Conservation (phyloP, 2,329 filamentous ascomycete species). For the Fusarium proliferatum region DNA sequence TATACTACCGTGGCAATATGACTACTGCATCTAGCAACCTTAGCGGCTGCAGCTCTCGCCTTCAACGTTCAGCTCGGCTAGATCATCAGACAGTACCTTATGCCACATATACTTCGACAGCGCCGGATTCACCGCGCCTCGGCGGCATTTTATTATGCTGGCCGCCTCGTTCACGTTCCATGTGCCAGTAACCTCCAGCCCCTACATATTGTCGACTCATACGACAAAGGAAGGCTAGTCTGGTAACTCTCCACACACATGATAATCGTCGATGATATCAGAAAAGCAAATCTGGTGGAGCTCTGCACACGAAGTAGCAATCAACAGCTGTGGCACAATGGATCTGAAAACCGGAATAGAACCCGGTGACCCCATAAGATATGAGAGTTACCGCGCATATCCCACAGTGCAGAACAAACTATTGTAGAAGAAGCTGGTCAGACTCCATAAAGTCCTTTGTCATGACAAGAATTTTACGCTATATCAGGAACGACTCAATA, state of each 20-base stretch:
- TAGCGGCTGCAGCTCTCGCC: neutral
- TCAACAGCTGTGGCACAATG: neutral
- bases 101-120: neutral
- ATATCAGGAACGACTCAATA: neutral
- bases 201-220: neutral
- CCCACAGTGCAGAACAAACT: neutral
- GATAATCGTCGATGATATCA: neutral
- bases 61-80: neutral
- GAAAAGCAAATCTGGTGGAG: neutral
- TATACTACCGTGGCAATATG: fast-evolving
- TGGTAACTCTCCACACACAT: neutral
- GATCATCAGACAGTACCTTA: no score
- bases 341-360: neutral
- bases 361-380: fast-evolving
- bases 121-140: neutral
- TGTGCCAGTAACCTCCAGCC: neutral
- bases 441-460: neutral
- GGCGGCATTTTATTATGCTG: neutral
- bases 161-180: neutral
- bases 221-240: neutral
- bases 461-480: fast-evolving
- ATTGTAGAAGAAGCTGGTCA: neutral
- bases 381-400: neutral
- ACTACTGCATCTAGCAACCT: no score
- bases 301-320: neutral